Evolutionary conservation across 805 yeast species (phyloP).

Genomic region (Lipomyces sp.): DNA sequence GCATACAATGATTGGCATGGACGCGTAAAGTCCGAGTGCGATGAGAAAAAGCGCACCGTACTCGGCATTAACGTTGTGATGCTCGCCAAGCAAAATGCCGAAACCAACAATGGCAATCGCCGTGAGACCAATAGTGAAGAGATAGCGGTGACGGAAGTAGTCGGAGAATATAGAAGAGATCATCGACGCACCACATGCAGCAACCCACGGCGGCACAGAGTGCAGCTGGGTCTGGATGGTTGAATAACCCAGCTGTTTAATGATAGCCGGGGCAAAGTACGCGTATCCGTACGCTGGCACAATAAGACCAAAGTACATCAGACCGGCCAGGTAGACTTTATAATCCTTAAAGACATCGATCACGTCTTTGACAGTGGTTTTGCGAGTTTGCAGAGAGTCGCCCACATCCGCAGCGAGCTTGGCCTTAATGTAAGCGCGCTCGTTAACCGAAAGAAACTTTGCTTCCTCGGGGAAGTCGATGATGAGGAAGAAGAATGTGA

Average conservation of each 20-base stretch:
- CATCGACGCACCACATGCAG: slow-evolving; percentile 71
- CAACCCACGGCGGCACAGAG: slow-evolving; percentile 85
- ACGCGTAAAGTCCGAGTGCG: slow-evolving; percentile 62
- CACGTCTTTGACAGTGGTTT: slow-evolving; percentile 55
- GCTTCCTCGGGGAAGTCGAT: slow-evolving; percentile 78
- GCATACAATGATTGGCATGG: slow-evolving; percentile 72
- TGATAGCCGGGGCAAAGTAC: slow-evolving; percentile 71
- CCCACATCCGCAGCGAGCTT: slow-evolving; percentile 63
- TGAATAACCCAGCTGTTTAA: slow-evolving; percentile 64
- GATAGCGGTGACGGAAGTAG: slow-evolving; percentile 48
- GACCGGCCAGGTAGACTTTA: slow-evolving; percentile 60
- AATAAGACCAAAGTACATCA: slow-evolving; percentile 66
- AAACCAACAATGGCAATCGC: slow-evolving; percentile 58
- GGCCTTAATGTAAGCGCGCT: slow-evolving; percentile 58
- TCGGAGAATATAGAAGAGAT: slow-evolving; percentile 69
- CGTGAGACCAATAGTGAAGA: slow-evolving; percentile 39
- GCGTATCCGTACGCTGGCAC: slow-evolving; percentile 80
- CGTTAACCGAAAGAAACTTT: slow-evolving; percentile 57
- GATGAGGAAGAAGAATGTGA: slow-evolving; percentile 53
- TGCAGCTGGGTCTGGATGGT: slow-evolving; percentile 76
- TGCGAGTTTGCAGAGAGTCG: slow-evolving; percentile 54
- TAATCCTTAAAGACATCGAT: slow-evolving; percentile 61
- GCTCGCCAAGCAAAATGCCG: slow-evolving; percentile 57
- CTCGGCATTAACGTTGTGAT: slow-evolving; percentile 50
- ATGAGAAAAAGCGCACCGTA: slow-evolving; percentile 69